phyloP scores from a whole-genome alignment of 306 rosid genomes.

The Corylus avellana region DNA sequence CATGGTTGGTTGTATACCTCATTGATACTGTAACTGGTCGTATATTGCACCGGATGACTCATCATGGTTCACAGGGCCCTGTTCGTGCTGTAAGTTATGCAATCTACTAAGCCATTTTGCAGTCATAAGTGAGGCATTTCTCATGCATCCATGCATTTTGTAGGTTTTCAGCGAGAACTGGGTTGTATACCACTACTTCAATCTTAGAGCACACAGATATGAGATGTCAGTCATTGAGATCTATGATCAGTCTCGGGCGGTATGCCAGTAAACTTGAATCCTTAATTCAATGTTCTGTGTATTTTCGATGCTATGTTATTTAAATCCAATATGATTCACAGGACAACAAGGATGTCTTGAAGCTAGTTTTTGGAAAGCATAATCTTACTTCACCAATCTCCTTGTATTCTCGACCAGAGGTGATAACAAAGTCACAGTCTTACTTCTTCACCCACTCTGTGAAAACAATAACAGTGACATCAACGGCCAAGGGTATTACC shows the following conservation, averaged over 20 bases:
- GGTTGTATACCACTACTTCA: conserved; percentile 98
- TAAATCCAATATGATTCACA: conserved; percentile 36
- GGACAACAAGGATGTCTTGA: conserved; percentile 94
- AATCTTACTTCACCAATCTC: conserved; percentile 89
- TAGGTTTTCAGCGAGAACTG: conserved; percentile 98
- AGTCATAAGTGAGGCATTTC: conserved; percentile 18
- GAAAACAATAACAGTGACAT: conserved; percentile 83
- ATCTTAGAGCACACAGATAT: conserved; percentile 95
- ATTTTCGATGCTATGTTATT: conserved; percentile 12
- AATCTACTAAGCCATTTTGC: conserved; percentile 25
- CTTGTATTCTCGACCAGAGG: conserved; percentile 85
- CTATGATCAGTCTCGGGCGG: conserved; percentile 95
- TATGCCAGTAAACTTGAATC: conserved; percentile 45
- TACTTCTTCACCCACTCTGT: conserved; percentile 91
- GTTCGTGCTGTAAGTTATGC: conserved; percentile 78
- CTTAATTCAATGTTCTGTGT: conserved; percentile 14
- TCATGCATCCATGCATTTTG: conserved; percentile 31
- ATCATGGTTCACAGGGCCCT: conserved; percentile 96
- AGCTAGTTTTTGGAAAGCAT: conserved; percentile 92
- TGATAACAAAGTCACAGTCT: conserved; percentile 73
- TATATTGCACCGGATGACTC: conserved; percentile 85
- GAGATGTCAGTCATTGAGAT: conserved; percentile 98
- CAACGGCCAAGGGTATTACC: conserved; percentile 92
- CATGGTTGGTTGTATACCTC: conserved; percentile 80
- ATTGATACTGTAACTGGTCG: conserved; percentile 90